Evolutionary conservation across 352 stramenopile genomes (phyloP).

Genomic region (Pythium dissotocum): DNA sequence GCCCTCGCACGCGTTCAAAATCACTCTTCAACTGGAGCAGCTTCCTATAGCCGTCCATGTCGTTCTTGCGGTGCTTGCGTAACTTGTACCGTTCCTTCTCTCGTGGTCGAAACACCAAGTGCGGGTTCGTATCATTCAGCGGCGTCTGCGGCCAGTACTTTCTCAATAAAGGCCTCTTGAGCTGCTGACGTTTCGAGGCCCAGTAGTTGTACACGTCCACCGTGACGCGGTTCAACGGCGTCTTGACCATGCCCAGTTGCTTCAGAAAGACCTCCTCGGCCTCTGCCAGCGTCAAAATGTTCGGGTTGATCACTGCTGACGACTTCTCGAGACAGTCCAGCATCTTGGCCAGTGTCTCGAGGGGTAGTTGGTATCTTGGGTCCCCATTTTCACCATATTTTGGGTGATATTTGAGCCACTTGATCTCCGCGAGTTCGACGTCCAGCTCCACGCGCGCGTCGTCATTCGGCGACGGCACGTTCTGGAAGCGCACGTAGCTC

Average conservation of each 20-base stretch:
- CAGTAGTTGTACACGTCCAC: conserved; percentile 95
- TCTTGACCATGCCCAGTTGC: conserved; percentile 62
- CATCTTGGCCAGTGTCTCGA: conserved; percentile 74
- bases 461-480: conserved; percentile 44
- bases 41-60: conserved; percentile 95
- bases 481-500: conserved; percentile 85
- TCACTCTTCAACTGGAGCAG: conserved; percentile 92
- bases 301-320: conserved; percentile 77
- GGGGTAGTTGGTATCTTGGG: conserved; percentile 74
- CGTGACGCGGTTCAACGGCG: conserved; percentile 67
- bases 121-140: conserved; percentile 97
- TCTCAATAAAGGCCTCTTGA: conserved; percentile 93
- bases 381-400: conserved; percentile 84
- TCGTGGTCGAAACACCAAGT: conserved; percentile 96
- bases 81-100: conserved; percentile 98
- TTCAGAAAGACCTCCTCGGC: conserved; percentile 77
- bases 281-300: conserved; percentile 69
- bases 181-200: conserved; percentile 90
- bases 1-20: conserved; percentile 88
- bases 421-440: conserved; percentile 83
- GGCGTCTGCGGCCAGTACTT: conserved; percentile 96
- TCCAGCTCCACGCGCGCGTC: conserved; percentile 69
- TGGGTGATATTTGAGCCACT: conserved; percentile 81
- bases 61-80: conserved; percentile 95
- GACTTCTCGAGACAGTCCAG: conserved; percentile 88